Evolutionary conservation across 139 green algal species (phyloP).

Genomic region (Chlorella sp.): DNA sequence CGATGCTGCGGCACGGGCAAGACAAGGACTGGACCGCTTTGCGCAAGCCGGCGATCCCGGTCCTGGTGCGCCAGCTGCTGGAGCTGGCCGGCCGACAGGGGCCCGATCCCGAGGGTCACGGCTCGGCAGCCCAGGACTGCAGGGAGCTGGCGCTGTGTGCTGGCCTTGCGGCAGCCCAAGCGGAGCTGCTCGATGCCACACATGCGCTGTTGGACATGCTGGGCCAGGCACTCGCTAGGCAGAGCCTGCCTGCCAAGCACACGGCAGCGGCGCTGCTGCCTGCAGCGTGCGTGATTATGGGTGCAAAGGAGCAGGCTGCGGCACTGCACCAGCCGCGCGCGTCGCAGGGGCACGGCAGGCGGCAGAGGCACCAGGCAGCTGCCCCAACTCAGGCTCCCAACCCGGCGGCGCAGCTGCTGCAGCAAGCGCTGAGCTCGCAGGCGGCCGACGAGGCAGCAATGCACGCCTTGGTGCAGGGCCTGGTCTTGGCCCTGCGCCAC

Average conservation of each 20-base stretch:
- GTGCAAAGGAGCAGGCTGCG: background rate
- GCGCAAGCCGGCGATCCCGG: too few species aligned
- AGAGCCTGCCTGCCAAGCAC: too few species aligned
- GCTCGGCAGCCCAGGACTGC: background rate
- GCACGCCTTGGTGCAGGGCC: background rate
- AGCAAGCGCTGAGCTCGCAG: background rate
- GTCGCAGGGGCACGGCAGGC: too few species aligned
- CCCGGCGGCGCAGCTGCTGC: constrained; percentile 14
- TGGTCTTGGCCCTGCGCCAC: constrained; percentile 12
- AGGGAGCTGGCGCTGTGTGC: background rate
- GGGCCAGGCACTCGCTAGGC: too few species aligned
- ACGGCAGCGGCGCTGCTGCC: constrained; percentile 3
- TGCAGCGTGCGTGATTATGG: background rate
- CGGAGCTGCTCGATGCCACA: constrained; percentile 3
- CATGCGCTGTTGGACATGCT: too few species aligned
- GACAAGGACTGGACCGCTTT: too few species aligned
- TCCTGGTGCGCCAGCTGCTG: too few species aligned
- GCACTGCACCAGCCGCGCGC: too few species aligned
- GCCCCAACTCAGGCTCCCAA: too few species aligned
- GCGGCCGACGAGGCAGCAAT: background rate
- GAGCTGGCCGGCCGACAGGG: background rate
- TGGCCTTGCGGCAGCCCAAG: constrained; percentile 9
- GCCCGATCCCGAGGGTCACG: background rate
- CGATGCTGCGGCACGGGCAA: constrained; percentile 1
- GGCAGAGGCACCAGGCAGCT: background rate